These are phyloP conservation scores for Psophocarpus tetragonolobus DNA, from an alignment of 306 rosid species.

Conservation along the genomic window DNA sequence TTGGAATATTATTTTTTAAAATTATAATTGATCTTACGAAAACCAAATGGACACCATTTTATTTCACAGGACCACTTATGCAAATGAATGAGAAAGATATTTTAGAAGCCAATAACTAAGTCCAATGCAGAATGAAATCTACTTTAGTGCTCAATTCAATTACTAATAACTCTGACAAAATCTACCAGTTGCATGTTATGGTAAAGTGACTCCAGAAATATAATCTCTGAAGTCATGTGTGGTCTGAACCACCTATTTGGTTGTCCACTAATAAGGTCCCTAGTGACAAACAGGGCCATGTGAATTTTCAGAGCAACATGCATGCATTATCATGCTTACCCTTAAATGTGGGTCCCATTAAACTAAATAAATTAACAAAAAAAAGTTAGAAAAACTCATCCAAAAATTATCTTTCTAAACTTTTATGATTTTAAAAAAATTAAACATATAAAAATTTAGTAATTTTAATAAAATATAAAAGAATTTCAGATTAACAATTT, in stretches of 20 bases:
- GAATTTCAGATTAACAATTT: no score
- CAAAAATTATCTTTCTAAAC: no score
- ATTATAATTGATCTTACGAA: background rate
- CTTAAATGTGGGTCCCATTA: constrained; percentile 25
- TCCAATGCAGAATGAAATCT: background rate
- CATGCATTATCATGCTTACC: background rate
- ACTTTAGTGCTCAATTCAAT: background rate
- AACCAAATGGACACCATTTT: background rate
- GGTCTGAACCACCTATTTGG: background rate
- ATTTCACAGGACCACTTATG: background rate
- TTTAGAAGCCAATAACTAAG: background rate
- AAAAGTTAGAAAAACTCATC: no score
- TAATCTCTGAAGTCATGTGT: constrained; percentile 2
- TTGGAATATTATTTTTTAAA: background rate
- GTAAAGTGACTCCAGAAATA: background rate
- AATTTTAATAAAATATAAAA: no score
- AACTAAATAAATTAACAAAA: background rate
- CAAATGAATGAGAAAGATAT: background rate
- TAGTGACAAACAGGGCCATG: constrained; percentile 34
- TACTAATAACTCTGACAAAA: background rate
- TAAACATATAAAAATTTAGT: no score
- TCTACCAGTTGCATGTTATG: background rate
- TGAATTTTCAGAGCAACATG: constrained; percentile 39
- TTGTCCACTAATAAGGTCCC: constrained; percentile 10
- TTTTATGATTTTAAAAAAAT: no score